Evolutionary conservation across 192 early-diverging fungal species (phyloP), one percentile per base, ranked within the genome.

Genomic region (Podila verticillata): DNA sequence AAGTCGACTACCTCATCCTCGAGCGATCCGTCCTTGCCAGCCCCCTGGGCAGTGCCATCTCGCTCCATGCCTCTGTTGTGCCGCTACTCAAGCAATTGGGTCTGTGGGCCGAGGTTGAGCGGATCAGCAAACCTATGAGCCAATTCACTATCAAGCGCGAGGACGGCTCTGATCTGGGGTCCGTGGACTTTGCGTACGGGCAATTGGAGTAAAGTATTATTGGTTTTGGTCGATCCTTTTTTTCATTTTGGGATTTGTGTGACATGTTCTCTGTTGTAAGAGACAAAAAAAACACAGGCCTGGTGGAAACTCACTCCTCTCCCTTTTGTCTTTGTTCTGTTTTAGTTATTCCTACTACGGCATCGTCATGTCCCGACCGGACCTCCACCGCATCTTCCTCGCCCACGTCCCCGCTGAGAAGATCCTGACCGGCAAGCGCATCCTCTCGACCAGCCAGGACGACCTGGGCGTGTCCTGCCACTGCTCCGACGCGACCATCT

Each of bases 121-220:
- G 56, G 8, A 56, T 63, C 15, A 70, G 74, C 49, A 78, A 78
- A 22, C 74, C 74, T 35, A 78, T 78, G 74, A 78, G 74, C 47
- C 74, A 78, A n/a, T 78, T 78, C 49, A 61, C 57, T n/a, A 78
- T 78, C 63, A 78, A 78, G 31, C 68, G 68, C 12, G 74, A 70
- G 15, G 74, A 78, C 58, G 74, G 74, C 28, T 78, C 74, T 26
- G 74, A 78, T 57, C 35, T 78, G 57, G 74, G 74, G 4, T 65
- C 56, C 5, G 74, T 78, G 12, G 68, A 78, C 32, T 78, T 70
- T 66, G 68, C 68, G 12, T 70, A 78, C 34, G 68, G 74, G 4
- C 48, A 78, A 29, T 26, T 31, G 4, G 68, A 78, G 74, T 70
- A 78, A 31, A 66, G 48, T 44, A 2, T 44, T 44, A 30, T 24